Evolutionary conservation across 1,284 basidiomycete genomes (phyloP).

Genomic region (Ustilago shanxiensis): DNA sequence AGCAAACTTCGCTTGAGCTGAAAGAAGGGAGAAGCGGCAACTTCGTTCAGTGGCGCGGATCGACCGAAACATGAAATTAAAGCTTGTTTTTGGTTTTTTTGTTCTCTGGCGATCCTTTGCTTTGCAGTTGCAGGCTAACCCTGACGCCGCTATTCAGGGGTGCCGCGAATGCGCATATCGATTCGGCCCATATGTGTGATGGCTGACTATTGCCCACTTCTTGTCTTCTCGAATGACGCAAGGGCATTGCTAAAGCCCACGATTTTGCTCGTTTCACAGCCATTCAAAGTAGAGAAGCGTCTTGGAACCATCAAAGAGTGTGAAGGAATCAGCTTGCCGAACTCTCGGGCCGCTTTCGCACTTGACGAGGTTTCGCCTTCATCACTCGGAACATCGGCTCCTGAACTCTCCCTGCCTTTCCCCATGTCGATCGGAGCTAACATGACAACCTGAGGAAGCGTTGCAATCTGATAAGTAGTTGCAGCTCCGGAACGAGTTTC

Average conservation of each 20-base stretch:
- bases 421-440: no score
- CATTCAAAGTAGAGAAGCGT: background rate
- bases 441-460: no score
- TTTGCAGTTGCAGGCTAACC: background rate
- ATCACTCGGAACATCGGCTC: background rate
- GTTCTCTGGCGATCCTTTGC: no score
- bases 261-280: background rate
- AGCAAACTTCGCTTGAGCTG: no score
- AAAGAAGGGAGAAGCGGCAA: no score
- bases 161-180: background rate
- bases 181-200: background rate
- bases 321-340: background rate
- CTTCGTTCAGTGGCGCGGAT: background rate
- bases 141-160: background rate
- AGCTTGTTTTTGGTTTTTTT: background rate
- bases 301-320: no score
- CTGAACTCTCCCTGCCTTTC: background rate
- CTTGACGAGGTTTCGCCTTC: no score
- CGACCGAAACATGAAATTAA: slow-evolving; percentile 3
- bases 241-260: background rate
- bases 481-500: no score
- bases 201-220: background rate
- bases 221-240: background rate
- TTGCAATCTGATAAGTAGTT: no score
- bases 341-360: slow-evolving; percentile 4